phyloP scores from a whole-genome alignment of 2,329 filamentous ascomycete genomes.

The Penicillium sp. region DNA sequence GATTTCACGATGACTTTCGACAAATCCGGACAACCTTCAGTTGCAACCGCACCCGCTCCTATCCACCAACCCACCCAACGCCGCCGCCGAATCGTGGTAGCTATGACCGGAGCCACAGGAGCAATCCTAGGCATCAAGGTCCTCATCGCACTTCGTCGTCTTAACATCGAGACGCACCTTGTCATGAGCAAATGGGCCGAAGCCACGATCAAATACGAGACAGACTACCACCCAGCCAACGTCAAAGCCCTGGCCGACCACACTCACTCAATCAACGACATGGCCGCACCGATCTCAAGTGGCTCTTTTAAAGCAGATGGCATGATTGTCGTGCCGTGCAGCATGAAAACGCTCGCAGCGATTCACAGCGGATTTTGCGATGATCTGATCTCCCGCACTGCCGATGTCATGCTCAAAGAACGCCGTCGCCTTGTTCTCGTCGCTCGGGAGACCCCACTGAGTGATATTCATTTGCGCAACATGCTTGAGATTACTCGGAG shows the following conservation, averaged over 20 bases:
- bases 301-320: conserved; percentile 47
- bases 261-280: conserved; percentile 44
- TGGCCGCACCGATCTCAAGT: conserved; percentile 47
- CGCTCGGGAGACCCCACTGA: conserved; percentile 49
- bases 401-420: conserved; percentile 52
- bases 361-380: conserved; percentile 46
- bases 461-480: conserved; percentile 48
- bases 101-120: conserved; percentile 54
- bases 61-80: background rate
- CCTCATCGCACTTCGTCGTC: conserved; percentile 41
- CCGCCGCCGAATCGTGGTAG: conserved; percentile 46
- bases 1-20: conserved; percentile 3
- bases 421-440: conserved; percentile 41
- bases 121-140: conserved; percentile 45
- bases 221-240: conserved; percentile 38
- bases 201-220: conserved; percentile 51
- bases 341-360: conserved; percentile 51
- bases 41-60: background rate
- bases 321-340: conserved; percentile 53
- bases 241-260: conserved; percentile 42
- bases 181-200: conserved; percentile 53
- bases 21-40: background rate
- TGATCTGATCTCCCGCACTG: conserved; percentile 48
- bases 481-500: conserved; percentile 43
- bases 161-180: conserved; percentile 51